A percentile compares a stretch with the other conserved stretches of the same genome.
These are phyloP conservation scores for Aspergillus felis DNA, from an alignment of 2,329 filamentous ascomycete genomes.

Conservation along the genomic window DNA sequence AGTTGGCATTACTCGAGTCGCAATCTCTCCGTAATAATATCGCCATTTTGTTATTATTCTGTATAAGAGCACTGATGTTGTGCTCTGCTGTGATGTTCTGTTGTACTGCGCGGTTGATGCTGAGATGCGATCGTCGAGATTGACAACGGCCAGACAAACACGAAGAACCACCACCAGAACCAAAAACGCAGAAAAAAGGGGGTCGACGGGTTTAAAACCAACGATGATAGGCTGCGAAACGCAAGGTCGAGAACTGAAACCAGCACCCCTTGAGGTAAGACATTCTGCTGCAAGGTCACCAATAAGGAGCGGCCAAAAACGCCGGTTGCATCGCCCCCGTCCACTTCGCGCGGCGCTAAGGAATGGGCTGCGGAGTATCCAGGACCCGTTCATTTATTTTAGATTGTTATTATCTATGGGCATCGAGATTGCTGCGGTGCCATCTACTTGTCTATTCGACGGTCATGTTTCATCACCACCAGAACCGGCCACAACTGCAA, in stretches of 20 bases:
- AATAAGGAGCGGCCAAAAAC: neutral
- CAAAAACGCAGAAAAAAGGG: neutral
- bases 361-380: too few relatives aligned
- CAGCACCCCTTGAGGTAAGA: neutral
- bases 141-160: neutral
- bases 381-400: too few relatives aligned
- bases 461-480: slow-evolving; percentile 21
- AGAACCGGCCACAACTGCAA: slow-evolving; percentile 26
- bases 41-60: neutral
- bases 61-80: neutral
- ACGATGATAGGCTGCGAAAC: neutral
- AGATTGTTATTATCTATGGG: too few relatives aligned
- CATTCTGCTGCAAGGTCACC: neutral
- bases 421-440: too few relatives aligned
- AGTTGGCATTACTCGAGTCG: neutral
- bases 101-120: too few relatives aligned
- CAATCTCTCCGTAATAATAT: neutral
- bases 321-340: neutral
- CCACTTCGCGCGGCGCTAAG: neutral
- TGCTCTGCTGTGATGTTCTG: too few relatives aligned
- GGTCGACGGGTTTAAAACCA: neutral
- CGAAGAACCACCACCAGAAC: neutral
- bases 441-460: neutral
- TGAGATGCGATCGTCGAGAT: neutral
- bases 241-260: neutral